Percentiles rank a stretch among this genome's conserved stretches.
Conservation (phyloP, 495 filamentous ascomycete genomes). For the Thozetella sp. region DNA sequence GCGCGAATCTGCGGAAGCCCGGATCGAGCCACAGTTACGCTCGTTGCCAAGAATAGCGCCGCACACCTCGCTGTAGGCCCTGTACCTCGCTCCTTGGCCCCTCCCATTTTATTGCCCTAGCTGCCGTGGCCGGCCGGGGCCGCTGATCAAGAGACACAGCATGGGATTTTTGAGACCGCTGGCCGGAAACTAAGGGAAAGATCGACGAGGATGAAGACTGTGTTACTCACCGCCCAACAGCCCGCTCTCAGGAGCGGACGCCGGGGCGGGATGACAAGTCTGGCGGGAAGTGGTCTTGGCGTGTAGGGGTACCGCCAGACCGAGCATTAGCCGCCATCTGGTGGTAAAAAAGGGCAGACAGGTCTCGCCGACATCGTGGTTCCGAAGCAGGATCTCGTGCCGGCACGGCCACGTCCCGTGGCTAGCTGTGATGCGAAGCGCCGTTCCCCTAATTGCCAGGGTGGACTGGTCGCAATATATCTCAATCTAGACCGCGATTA, state of each 20-base stretch:
- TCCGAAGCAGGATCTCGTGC: background rate
- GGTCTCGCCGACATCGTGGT: background rate
- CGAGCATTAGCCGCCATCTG: constrained; percentile 2
- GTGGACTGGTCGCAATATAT: constrained; percentile 1
- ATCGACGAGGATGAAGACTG: constrained; percentile 2
- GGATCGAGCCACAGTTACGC: no score
- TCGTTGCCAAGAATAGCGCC: no score
- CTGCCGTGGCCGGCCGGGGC: background rate
- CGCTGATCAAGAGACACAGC: background rate
- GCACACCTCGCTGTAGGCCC: no score
- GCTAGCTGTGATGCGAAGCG: background rate
- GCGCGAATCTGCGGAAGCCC: no score
- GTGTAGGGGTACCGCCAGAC: background rate
- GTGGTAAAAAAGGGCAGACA: no score
- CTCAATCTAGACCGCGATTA: background rate
- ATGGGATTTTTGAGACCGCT: background rate
- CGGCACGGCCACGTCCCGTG: background rate
- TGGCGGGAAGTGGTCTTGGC: background rate
- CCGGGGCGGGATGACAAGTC: no score
- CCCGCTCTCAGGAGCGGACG: background rate
- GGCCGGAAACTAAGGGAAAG: background rate
- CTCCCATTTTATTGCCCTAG: no score
- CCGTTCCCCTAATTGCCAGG: background rate
- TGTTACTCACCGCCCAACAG: background rate
- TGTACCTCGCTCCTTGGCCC: no score